These are phyloP conservation scores for Cylindrotheca fusiformis DNA, from an alignment of 108 stramenopile genomes.

Conservation along the genomic window DNA sequence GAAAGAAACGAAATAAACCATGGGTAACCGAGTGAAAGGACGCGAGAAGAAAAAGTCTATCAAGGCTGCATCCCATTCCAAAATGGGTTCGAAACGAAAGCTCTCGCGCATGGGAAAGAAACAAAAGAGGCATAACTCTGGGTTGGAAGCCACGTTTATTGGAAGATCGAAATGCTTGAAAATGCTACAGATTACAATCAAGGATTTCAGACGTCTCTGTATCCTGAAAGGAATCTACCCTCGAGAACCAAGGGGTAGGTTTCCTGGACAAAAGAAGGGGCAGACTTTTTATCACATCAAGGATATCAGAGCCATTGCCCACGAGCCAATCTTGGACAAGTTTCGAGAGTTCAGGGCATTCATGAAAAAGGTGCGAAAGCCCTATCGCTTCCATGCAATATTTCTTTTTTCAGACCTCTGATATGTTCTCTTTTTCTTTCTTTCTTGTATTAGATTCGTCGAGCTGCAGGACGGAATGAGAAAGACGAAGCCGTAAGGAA, in stretches of 20 bases:
- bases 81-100: conserved; percentile 91
- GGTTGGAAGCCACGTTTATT: conserved; percentile 94
- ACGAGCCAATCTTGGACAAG: conserved; percentile 97
- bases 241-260: conserved; percentile 85
- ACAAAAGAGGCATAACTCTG: conserved; percentile 88
- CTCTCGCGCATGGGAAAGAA: conserved; percentile 97
- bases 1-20: conserved; percentile 12
- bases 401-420: not conserved
- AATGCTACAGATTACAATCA: conserved; percentile 91
- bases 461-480: conserved; percentile 82
- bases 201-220: conserved; percentile 98
- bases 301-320: conserved; percentile 93
- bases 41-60: conserved; percentile 83
- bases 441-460: conserved; percentile 40
- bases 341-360: conserved; percentile 95
- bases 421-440: not conserved
- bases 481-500: conserved; percentile 85
- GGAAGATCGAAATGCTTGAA: conserved; percentile 88
- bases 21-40: conserved; percentile 91
- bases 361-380: conserved; percentile 89
- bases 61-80: conserved; percentile 85
- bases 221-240: conserved; percentile 99
- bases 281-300: conserved; percentile 98
- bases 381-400: not conserved
- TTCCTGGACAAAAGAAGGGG: conserved; percentile 86